phyloP scores from a whole-genome alignment of 805 yeast species.

The Starmera pachycereana region DNA sequence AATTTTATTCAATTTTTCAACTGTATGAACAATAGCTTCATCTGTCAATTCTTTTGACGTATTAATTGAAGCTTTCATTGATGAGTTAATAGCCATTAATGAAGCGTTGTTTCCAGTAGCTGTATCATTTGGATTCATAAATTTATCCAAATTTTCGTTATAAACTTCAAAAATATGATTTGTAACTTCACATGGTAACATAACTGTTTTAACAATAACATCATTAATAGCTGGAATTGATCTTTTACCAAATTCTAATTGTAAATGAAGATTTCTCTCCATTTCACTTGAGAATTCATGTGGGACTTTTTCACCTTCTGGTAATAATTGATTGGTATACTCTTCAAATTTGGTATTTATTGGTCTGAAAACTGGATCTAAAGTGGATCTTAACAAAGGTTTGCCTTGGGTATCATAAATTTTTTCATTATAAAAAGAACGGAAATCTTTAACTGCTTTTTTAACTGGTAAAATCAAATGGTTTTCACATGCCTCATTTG shows the following conservation, averaged over 20 bases:
- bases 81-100: conserved; percentile 10
- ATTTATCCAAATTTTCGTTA: conserved; percentile 28
- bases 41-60: conserved; percentile 21
- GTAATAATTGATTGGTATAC: conserved; percentile 33
- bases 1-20: conserved; percentile 8
- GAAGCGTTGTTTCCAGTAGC: too few relatives aligned
- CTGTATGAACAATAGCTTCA: conserved; percentile 17
- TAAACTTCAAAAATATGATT: conserved; percentile 28
- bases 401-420: conserved; percentile 50
- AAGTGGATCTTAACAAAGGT: conserved; percentile 48
- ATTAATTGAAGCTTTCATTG: conserved; percentile 22
- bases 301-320: conserved; percentile 32
- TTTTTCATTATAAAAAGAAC: conserved; percentile 39
- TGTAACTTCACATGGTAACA: conserved; percentile 25
- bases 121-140: conserved; percentile 21
- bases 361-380: conserved; percentile 57
- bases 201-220: conserved; percentile 17
- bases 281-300: conserved; percentile 46
- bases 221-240: conserved; percentile 24
- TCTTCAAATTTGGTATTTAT: conserved; percentile 43
- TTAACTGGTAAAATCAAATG: conserved; percentile 38
- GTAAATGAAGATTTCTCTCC: conserved; percentile 36
- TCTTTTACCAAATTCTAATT: conserved; percentile 28
- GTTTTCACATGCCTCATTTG: conserved; percentile 21
- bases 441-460: conserved; percentile 34